phyloP scores from a whole-genome alignment of 1,284 basidiomycete species.

The Leucocoprinus gongylophorus region DNA sequence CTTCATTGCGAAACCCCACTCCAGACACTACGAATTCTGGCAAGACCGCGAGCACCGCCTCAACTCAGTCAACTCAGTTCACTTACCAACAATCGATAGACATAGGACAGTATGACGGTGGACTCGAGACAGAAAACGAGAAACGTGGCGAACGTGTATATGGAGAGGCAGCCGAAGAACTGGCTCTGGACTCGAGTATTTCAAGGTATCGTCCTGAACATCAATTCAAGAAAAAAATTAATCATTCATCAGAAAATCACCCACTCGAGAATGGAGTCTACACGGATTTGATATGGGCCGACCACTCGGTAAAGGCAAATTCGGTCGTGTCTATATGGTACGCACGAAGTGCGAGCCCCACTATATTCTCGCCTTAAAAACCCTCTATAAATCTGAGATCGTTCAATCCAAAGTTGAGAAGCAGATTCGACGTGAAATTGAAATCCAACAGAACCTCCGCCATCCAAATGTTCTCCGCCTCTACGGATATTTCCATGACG shows the following conservation, averaged over 20 bases:
- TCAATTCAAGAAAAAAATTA: background rate
- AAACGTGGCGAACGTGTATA: conserved; percentile 54
- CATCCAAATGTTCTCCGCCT: conserved; percentile 94
- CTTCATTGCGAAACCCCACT: conserved; percentile 33
- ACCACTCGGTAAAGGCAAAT: conserved; percentile 97
- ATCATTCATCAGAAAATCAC: conserved; percentile 42
- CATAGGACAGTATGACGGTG: conserved; percentile 83
- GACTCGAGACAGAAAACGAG: conserved; percentile 74
- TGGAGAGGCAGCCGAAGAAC: conserved; percentile 66
- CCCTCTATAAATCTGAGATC: conserved; percentile 95
- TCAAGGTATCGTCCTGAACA: conserved; percentile 36
- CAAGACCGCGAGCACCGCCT: background rate
- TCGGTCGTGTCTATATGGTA: conserved; percentile 98
- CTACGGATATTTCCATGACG: conserved; percentile 97
- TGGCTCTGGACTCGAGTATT: conserved; percentile 73
- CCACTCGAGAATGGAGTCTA: conserved; percentile 80
- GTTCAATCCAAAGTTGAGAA: conserved; percentile 84
- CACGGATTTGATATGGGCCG: conserved; percentile 91
- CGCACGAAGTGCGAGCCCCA: conserved; percentile 82
- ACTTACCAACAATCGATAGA: conserved; percentile 39
- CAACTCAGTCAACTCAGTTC: background rate
- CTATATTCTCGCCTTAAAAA: conserved; percentile 97
- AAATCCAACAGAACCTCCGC: conserved; percentile 96
- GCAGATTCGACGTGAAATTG: conserved; percentile 95
- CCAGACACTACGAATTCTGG: conserved; percentile 17